These are phyloP conservation scores for Ophiognomonia clavigignenti-juglandacearum DNA, from an alignment of 2,329 filamentous ascomycete genomes.

Conservation along the genomic window DNA sequence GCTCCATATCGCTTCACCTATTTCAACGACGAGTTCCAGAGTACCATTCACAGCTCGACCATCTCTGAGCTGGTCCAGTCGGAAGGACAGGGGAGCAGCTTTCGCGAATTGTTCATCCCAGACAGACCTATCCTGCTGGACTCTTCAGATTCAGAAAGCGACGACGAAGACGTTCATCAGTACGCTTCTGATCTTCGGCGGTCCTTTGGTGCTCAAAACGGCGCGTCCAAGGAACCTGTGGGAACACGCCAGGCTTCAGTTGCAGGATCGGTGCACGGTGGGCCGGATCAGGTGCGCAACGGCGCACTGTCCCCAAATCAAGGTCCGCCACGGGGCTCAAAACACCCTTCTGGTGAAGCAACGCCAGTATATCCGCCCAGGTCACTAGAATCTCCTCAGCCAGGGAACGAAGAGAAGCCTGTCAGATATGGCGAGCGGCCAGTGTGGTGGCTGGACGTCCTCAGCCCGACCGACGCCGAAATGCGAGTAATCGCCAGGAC, in stretches of 20 bases:
- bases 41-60: slow-evolving; percentile 91
- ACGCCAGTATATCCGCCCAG: slow-evolving; percentile 41
- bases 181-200: slow-evolving; percentile 7
- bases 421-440: slow-evolving; percentile 70
- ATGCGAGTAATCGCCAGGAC: slow-evolving; percentile 92
- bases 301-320: slow-evolving; percentile 24
- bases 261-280: slow-evolving; percentile 24
- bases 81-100: slow-evolving; percentile 57
- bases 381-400: slow-evolving; percentile 27
- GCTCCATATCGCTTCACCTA: slow-evolving; percentile 94
- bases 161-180: slow-evolving; percentile 44
- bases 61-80: slow-evolving; percentile 90
- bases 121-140: slow-evolving; percentile 74
- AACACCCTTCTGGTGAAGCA: slow-evolving; percentile 38
- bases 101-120: slow-evolving; percentile 84
- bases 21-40: slow-evolving; percentile 95
- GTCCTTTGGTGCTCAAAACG: slow-evolving; percentile 19
- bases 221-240: slow-evolving; percentile 7
- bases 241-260: slow-evolving; percentile 14
- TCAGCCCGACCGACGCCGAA: slow-evolving; percentile 86
- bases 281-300: slow-evolving; percentile 16
- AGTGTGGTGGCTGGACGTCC: slow-evolving; percentile 93
- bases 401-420: slow-evolving; percentile 25
- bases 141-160: slow-evolving; percentile 62
- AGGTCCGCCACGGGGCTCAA: slow-evolving; percentile 22